Evolutionary conservation across 768 basidiomycete species (phyloP), one percentile per base, ranked within the genome.

Genomic region (Mrakia gelida): DNA sequence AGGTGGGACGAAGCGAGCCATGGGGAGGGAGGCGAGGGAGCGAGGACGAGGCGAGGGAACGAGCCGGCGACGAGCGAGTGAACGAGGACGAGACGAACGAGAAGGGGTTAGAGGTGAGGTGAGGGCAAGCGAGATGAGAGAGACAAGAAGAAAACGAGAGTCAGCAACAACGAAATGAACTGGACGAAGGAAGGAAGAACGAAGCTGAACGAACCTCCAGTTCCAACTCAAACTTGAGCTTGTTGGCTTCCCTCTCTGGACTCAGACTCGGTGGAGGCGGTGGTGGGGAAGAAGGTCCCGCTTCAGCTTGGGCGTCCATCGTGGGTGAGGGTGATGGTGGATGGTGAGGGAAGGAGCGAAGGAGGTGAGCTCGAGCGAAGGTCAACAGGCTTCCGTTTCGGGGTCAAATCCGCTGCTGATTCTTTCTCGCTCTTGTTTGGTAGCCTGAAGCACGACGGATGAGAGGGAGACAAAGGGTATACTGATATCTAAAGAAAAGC

Each of bases 191-290:
- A 52, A 45, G 32, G n/a, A 67, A 59, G 56, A 59, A 59, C 26
- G 59, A 28, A 13, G 26, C 13, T 3, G 26, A 28, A 23, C 75
- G 32, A 7, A 79, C 78, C 75, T 79, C 78, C 7, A 79, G 38
- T 71, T 79, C 78, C 34, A 79, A 43, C 59, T 79, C 78, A 41
- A 79, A 79, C 65, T 79, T 79, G 71, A 70, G 73, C 43, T 79
- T 71, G 74, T 79, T 79, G 41, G 78, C 78, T 23, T 56, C 56
- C 3, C 78, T 62, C 41, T 59, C 49, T 10, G 49, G 61, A 10
- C 9, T 43, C 32, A 65, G 65, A 16, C n/a, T 34, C 26, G 73
- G 23, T 5, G 32, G 16, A 21, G 56, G 21, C 45, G 45, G 45
- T 45, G 45, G 45, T 34, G 15, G 61, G 10, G 73, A 26, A 1